These are phyloP conservation scores for Colletotrichum melonis DNA, from an alignment of 2,329 filamentous ascomycete species.

Conservation along the genomic window DNA sequence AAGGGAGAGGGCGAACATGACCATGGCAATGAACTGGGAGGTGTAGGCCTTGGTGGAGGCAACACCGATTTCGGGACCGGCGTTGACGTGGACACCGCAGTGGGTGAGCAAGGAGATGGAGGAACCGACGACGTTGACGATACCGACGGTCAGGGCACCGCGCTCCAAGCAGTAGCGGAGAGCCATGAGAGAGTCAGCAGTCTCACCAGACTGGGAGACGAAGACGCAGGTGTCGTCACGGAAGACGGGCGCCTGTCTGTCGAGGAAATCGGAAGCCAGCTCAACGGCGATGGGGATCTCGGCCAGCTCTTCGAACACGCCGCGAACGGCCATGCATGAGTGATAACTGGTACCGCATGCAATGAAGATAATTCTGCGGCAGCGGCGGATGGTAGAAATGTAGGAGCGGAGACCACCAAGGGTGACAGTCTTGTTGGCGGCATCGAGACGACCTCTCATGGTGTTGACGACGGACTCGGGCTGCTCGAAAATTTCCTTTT, in stretches of 20 bases:
- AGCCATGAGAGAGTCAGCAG: constrained; percentile 96
- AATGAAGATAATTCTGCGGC: constrained; percentile 98
- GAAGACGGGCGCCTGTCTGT: constrained; percentile 97
- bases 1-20: constrained; percentile 98
- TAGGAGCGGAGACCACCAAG: constrained; percentile 96
- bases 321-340: constrained; percentile 99
- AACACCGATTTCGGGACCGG: constrained; percentile 97
- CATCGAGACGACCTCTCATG: constrained; percentile 98
- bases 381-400: constrained; percentile 95
- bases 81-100: constrained; percentile 99
- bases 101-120: constrained; percentile 99
- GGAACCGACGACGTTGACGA: constrained; percentile 98
- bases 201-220: constrained; percentile 98
- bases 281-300: constrained; percentile 98
- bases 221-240: constrained; percentile 99
- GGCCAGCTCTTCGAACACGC: constrained; percentile 96
- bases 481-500: constrained; percentile 99
- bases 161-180: constrained; percentile 98
- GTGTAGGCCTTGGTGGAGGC: constrained; percentile 99
- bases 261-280: constrained; percentile 97
- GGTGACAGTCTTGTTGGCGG: constrained; percentile 93
- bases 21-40: constrained; percentile 99
- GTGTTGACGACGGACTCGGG: constrained; percentile 99
- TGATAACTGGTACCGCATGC: constrained; percentile 98
- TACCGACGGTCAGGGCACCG: constrained; percentile 95